Evolutionary conservation across 345 rosid species (phyloP).

Genomic region (Euphorbia peplus): DNA sequence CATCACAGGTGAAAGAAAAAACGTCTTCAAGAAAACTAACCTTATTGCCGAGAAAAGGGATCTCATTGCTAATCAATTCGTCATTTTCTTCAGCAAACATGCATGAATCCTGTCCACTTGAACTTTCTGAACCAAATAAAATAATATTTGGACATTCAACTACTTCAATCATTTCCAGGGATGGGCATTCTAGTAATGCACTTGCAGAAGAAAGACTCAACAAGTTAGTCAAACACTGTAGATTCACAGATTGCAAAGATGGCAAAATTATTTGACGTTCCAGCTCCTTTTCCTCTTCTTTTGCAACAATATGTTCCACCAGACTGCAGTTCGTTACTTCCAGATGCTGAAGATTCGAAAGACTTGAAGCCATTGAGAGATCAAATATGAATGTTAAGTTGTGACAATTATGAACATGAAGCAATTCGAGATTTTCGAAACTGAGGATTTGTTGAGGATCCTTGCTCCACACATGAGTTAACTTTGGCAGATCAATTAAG

Average conservation of each 20-base stretch:
- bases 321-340: neutral
- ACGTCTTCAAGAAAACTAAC: neutral
- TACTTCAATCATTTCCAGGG: neutral
- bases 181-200: slow-evolving; percentile 2
- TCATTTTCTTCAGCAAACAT: neutral
- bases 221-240: neutral
- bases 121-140: neutral
- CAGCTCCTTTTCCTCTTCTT: neutral
- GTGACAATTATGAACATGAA: neutral
- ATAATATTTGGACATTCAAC: slow-evolving; percentile 5
- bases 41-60: neutral
- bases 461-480: neutral
- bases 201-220: neutral
- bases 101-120: no score
- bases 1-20: no score
- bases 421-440: neutral
- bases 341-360: neutral
- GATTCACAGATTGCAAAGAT: neutral
- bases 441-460: neutral
- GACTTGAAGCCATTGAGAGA: neutral
- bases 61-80: neutral
- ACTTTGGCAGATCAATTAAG: neutral
- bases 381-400: neutral
- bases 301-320: neutral
- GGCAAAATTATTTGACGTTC: neutral